Conservation (phyloP, 2,329 filamentous ascomycete species). For the Myriangium duriaei region DNA sequence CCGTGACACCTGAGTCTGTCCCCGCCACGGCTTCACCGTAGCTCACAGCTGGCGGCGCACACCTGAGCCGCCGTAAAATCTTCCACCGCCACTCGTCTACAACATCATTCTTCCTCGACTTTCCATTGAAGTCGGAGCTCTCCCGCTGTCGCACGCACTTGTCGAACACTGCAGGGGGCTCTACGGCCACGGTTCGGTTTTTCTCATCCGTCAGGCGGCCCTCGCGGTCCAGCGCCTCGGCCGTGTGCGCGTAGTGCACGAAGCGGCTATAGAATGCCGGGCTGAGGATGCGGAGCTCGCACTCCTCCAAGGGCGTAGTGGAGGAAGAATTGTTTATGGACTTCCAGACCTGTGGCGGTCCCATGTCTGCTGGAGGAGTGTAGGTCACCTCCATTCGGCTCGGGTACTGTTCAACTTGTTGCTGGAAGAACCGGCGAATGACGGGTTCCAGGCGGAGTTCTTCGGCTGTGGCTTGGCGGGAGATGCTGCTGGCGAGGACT, state of each 20-base stretch:
- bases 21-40: constrained; percentile 21
- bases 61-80: constrained; percentile 26
- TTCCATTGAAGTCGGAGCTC: background rate
- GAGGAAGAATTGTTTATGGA: constrained; percentile 11
- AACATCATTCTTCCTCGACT: too few relatives aligned
- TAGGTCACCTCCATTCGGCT: constrained; percentile 41
- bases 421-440: constrained; percentile 28
- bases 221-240: constrained; percentile 51
- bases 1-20: constrained; percentile 6
- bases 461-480: constrained; percentile 37
- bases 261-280: constrained; percentile 57
- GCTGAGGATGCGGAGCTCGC: constrained; percentile 40
- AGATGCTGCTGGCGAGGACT: constrained; percentile 43
- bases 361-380: constrained; percentile 28
- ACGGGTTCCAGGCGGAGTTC: constrained; percentile 34
- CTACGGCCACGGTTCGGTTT: constrained; percentile 46
- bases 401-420: constrained; percentile 38
- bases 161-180: constrained; percentile 41
- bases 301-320: constrained; percentile 22
- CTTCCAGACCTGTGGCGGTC: background rate
- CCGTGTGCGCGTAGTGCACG: constrained; percentile 48
- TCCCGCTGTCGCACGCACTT: background rate
- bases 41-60: constrained; percentile 26
- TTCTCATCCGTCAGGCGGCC: constrained; percentile 38
- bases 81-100: constrained; percentile 22